phyloP scores from a whole-genome alignment of 2,329 filamentous ascomycete genomes.

The Colletotrichum sp. region DNA sequence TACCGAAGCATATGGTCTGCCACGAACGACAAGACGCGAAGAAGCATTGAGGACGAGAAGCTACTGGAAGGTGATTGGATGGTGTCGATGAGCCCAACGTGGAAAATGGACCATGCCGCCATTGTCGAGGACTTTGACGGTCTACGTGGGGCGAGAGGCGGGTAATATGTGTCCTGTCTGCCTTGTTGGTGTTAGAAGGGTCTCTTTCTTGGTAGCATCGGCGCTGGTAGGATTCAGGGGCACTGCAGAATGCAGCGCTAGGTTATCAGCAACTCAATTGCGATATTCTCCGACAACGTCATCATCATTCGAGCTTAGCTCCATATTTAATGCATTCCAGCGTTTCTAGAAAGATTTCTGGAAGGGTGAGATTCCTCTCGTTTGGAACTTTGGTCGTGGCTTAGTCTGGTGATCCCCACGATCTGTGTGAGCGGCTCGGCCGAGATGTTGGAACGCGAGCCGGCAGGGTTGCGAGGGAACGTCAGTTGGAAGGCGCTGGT shows the following conservation, averaged over 20 bases:
- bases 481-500: not conserved
- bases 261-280: not conserved
- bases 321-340: not conserved
- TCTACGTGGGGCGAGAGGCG: not conserved
- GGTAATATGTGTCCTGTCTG: not conserved
- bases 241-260: not conserved
- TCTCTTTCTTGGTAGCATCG: not conserved
- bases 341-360: not conserved
- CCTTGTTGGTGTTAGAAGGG: not conserved
- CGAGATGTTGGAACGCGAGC: not conserved
- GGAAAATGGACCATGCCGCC: constrained; percentile 17
- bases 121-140: constrained; percentile 22
- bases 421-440: not conserved
- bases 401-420: not conserved
- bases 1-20: constrained; percentile 16
- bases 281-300: not conserved
- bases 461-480: not conserved
- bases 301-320: not conserved
- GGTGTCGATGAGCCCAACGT: constrained; percentile 4
- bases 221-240: not conserved
- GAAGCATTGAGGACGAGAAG: constrained; percentile 15
- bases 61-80: constrained; percentile 19
- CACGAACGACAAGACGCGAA: not conserved
- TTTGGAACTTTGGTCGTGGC: not conserved
- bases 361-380: not conserved